Conservation (phyloP, 371 early-diverging fungal genomes). For the Umbelopsis sp. region DNA sequence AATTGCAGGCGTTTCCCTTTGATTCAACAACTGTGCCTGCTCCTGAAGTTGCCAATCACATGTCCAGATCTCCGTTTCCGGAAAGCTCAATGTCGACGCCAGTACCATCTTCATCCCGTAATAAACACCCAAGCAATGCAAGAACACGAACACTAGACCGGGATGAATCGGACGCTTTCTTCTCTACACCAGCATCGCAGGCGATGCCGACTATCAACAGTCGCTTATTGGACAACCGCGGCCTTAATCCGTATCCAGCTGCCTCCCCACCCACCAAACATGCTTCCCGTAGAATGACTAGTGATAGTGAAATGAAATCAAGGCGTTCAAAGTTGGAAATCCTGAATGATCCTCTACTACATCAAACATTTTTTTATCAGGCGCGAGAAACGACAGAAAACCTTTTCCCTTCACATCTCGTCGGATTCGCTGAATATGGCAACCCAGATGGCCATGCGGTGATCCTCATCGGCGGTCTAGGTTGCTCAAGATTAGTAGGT, state of each 20-base stretch:
- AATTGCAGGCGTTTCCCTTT: not conserved
- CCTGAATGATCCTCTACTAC: slow-evolving; percentile 40
- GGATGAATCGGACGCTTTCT: not conserved
- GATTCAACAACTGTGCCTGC: not conserved
- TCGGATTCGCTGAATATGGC: slow-evolving; percentile 56
- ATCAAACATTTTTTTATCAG: slow-evolving; percentile 46
- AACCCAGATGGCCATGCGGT: slow-evolving; percentile 39
- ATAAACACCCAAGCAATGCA: not conserved
- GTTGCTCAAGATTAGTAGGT: slow-evolving; percentile 51
- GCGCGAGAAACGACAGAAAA: slow-evolving; percentile 20
- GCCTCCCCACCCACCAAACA: slow-evolving; percentile 5
- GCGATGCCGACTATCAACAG: not conserved
- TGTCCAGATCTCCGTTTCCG: not conserved
- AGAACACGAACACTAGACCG: slow-evolving; percentile 8
- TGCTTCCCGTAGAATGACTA: not conserved
- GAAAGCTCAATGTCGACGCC: slow-evolving; percentile 24
- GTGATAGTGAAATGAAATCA: slow-evolving; percentile 4
- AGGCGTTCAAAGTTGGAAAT: slow-evolving; percentile 32
- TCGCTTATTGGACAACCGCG: slow-evolving; percentile 15
- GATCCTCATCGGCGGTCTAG: slow-evolving; percentile 54
- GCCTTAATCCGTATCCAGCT: slow-evolving; percentile 11
- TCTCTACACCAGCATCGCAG: slow-evolving; percentile 8
- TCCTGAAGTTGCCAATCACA: not conserved
- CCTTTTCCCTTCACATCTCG: slow-evolving; percentile 33
- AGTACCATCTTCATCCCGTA: not conserved